phyloP scores from a whole-genome alignment of 805 yeast species.

The Kodamaea kakaduensis region DNA sequence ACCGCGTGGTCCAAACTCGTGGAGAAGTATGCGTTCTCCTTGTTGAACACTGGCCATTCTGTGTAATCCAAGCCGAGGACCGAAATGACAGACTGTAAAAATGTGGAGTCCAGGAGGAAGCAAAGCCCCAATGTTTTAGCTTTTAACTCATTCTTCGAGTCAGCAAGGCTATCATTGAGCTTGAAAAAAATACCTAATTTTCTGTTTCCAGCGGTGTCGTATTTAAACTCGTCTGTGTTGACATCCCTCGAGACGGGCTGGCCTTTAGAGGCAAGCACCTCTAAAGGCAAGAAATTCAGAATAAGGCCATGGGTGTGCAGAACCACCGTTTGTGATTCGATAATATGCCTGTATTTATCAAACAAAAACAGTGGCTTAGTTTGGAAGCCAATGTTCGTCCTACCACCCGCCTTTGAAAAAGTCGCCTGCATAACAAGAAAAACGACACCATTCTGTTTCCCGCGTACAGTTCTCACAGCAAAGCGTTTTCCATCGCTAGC shows the following conservation, averaged over 20 bases:
- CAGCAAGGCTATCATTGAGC: slow-evolving; percentile 22
- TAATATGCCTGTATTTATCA: slow-evolving; percentile 11
- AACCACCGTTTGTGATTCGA: slow-evolving; percentile 13
- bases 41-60: slow-evolving; percentile 4
- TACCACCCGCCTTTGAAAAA: slow-evolving; percentile 11
- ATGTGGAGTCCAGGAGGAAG: slow-evolving; percentile 29
- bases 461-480: slow-evolving; percentile 21
- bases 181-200: slow-evolving; percentile 29
- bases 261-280: slow-evolving; percentile 5
- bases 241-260: slow-evolving; percentile 3
- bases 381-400: slow-evolving; percentile 7
- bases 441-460: slow-evolving; percentile 19
- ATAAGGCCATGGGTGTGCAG: slow-evolving; percentile 28
- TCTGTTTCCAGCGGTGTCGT: slow-evolving; percentile 11
- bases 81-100: slow-evolving; percentile 24
- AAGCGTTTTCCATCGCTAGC: slow-evolving; percentile 22
- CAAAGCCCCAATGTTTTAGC: slow-evolving; percentile 20
- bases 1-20: slow-evolving; percentile 37
- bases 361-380: slow-evolving; percentile 10
- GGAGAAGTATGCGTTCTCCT: slow-evolving; percentile 24
- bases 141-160: slow-evolving; percentile 20
- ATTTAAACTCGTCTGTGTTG: not conserved
- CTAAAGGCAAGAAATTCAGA: slow-evolving; percentile 24
- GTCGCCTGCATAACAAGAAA: slow-evolving; percentile 21
- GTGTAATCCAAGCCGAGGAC: slow-evolving; percentile 19